phyloP scores from a whole-genome alignment of 2,329 filamentous ascomycete species.

The Sporothrix brasiliensis region DNA sequence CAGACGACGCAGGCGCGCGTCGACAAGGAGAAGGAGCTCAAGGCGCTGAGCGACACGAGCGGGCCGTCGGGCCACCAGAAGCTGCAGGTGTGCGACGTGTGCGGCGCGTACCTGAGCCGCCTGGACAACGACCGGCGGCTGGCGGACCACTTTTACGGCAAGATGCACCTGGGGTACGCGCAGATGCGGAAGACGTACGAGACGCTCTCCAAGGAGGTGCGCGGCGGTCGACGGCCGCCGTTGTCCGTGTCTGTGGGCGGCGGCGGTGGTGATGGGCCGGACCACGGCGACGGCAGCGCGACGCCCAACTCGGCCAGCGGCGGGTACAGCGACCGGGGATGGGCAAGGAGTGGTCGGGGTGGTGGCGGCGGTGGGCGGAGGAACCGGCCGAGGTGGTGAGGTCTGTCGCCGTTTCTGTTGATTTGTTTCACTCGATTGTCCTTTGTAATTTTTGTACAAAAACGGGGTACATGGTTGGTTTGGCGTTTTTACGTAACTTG shows the following conservation, averaged over 20 bases:
- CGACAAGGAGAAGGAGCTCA: conserved; percentile 84
- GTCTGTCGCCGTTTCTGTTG: not conserved
- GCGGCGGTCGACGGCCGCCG: conserved; percentile 51
- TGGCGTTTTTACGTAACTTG: no score
- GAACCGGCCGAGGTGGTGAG: conserved; percentile 54
- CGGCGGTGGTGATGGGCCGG: conserved; percentile 50
- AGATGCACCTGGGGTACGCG: conserved; percentile 98
- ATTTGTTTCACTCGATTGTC: not conserved
- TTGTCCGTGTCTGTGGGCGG: conserved; percentile 48
- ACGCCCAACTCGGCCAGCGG: conserved; percentile 45
- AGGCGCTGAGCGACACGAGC: conserved; percentile 85
- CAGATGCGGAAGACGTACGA: conserved; percentile 97
- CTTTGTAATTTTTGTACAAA: not conserved
- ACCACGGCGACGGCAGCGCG: conserved; percentile 46
- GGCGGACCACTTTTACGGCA: conserved; percentile 98
- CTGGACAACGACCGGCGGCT: conserved; percentile 92
- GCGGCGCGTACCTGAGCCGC: conserved; percentile 87
- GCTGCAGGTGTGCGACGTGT: conserved; percentile 97
- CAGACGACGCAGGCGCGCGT: conserved; percentile 79
- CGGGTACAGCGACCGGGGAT: conserved; percentile 49
- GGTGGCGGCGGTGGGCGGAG: conserved; percentile 57
- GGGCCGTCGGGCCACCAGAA: conserved; percentile 96
- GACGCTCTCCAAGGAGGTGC: conserved; percentile 81
- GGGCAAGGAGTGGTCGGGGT: conserved; percentile 55
- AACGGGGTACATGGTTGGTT: not conserved